Evolutionary conservation across 2,329 filamentous ascomycete genomes (phyloP), one percentile per base, ranked within the genome.

Genomic region (Myriosclerotinia scirpicola): DNA sequence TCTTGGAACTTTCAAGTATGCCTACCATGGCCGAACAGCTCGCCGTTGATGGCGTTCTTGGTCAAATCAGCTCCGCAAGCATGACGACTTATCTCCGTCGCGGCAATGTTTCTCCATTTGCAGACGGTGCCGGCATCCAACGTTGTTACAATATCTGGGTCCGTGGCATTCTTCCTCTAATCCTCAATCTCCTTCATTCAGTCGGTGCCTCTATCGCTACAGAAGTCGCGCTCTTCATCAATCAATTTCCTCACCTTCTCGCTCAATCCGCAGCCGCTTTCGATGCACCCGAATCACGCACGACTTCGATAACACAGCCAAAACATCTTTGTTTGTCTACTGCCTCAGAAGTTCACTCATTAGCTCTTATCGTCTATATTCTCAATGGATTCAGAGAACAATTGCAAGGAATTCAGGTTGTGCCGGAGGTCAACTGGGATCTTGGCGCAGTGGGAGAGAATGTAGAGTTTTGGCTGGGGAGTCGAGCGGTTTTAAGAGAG

Each of bases 91-190:
- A 90, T 76, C 89, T 96, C 77, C 88, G 91, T 12, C 87, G 89
- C 58, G 78, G 82, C 8, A 84, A 84, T 58, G 89, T 93, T 67
- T 90, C 90, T 3, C 93, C 93, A 0, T 93, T 96, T 70, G 90
- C 95, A 54, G 85, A 91, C 7, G 86, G 85, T 17, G 82, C 86
- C 4, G 83, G 89, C 1, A 80, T 85, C 0, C 86, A 87, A 69
- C 87, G 94, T 36, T 87, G 96, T 75, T 96, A 96, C 80, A 85
- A 85, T 63, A 93, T 98, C 74, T 99, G 95, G 95, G 87, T 88
- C 26, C 90, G 91, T 71, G 95, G 92, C 1, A 85, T 98, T 67
- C 82, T 99, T 4, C 95, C 95, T 0, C 81, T 99, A 22, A 89
- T 94, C 68, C 84, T 99, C 54, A 98, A 98, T 77, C 83, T 99